Evolutionary conservation across 768 basidiomycete species (phyloP), one percentile per base, ranked within the genome.

Genomic region (Boletales sp.): DNA sequence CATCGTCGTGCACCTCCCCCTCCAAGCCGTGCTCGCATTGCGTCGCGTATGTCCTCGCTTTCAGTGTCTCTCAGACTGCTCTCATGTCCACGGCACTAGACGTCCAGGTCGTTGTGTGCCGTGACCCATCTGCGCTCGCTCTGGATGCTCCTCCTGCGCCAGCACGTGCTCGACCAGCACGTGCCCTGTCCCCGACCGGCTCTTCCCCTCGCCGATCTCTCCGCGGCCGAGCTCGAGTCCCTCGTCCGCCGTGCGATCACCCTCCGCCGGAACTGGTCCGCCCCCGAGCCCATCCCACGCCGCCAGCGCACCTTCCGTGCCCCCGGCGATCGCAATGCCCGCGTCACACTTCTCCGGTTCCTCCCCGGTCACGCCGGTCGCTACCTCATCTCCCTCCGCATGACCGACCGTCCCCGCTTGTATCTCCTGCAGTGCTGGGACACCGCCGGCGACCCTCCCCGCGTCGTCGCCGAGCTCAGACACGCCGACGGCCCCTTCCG

Each of bases 381-480:
- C 7, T 78, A 74, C 65, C 59, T 86, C 8, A 57, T 86, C 19
- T 79, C 79, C 0, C 61, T 82, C 30, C 69, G 68, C 0, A 67
- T 55, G 56, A 57, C 51, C 1, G 49, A 48, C 0, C 62, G 48
- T 1, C 58, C 61, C 0, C 61, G 66, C 15, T 41, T 53, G 12
- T 74, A 71, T 28, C 64, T 64, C 19, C 48, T 85, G 25, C 79
- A 81, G 35, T 82, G 82, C 56, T 86, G 84, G 84, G 79, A 85
- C 54, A 40, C 83, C 9, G 42, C 60, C 0, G 10, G 48, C 11
- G 46, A 57, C 3, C 51, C 62, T 0, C 73, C 77, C 0, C 54
- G 44, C 8, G 80, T 76, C 53, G 58, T 81, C 32, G 82, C 81
- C 1, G 58, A 66, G 6, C 70, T 72, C 44, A 49, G 14, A 2